Conservation (phyloP, 148 eudicot species). For the Spergularia bocconei region DNA sequence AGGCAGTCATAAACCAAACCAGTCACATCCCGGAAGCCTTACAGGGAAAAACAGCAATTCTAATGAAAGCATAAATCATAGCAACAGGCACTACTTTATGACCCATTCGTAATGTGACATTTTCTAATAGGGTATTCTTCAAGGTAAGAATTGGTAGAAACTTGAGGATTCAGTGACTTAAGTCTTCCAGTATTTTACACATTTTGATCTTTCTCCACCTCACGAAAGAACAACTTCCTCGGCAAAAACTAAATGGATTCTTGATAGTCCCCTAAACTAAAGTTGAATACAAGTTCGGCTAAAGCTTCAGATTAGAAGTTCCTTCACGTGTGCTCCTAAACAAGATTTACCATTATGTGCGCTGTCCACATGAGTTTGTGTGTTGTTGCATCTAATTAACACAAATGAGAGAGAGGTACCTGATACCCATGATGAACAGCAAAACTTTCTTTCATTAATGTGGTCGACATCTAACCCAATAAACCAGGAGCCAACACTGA, state of each 20-base stretch:
- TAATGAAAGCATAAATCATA: not conserved
- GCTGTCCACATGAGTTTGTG: not conserved
- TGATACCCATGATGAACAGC: conserved; percentile 88
- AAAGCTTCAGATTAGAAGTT: not conserved
- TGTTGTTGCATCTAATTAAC: not conserved
- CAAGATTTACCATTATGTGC: not conserved
- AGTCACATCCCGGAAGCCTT: not conserved
- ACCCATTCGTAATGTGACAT: not conserved
- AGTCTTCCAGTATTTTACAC: too few relatives aligned
- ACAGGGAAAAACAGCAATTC: not conserved
- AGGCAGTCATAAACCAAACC: not conserved
- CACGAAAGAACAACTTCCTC: too few relatives aligned
- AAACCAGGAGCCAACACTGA: conserved; percentile 88
- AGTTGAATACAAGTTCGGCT: not conserved
- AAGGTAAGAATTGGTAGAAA: too few relatives aligned
- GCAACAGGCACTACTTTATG: not conserved
- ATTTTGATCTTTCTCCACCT: too few relatives aligned
- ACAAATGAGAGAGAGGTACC: conserved; percentile 41
- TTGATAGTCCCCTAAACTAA: not conserved
- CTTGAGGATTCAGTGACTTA: too few relatives aligned
- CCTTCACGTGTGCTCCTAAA: not conserved
- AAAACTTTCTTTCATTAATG: conserved; percentile 63
- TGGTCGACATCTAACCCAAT: conserved; percentile 79
- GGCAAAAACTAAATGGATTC: not conserved
- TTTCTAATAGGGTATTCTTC: not conserved